Base-by-base conservation (phyloP, 2,329 filamentous ascomycete genomes). In the Rhexocercosporidium sp. region DNA sequence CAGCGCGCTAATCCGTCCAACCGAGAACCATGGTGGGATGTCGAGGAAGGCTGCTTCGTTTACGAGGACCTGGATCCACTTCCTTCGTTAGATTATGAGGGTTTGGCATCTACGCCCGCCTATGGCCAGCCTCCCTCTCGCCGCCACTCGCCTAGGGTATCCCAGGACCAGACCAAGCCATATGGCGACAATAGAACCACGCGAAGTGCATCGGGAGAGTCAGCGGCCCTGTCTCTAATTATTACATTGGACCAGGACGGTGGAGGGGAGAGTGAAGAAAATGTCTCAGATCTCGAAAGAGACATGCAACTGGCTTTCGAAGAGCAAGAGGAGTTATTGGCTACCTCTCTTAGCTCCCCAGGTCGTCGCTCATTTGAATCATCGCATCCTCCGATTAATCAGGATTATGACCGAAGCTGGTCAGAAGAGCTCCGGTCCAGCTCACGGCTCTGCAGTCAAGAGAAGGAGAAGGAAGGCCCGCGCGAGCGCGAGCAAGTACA, bases 371-470 rank as follows among this genome's bases (percentile, higher is more conserved):
- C 46, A 39, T 27, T 37, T 65, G 34, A 60, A 31, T 31, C 34
- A 62, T 65, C 49, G 27, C 57, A 68, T 18, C 37, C 46, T 64
- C 56, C 18, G 37, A 67, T 67, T 64, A 27, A 64, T 65, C 20
- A 56, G 49, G 59, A 63, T 56, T 44, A 51, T 68, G 53, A 63
- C 27, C 59, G 53, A 62, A 20, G 62, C 62, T 51, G 66, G 49
- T 65, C 61, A 53, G 66, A 59, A 31, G 62, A 65, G 51, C 62
- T 68, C 29, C 39, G 57, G 56, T 18, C 39, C 39, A 46, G 62
- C 51, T 59, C 59, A 27, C 63, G 56, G 46, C 51, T 66, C 41
- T 20, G 31, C 29, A 68, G 60, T 68, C 41, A 66, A 53, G 51
- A 68, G 34, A 37, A 25, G 54, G 53, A 65, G 18, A 49, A 61